These are phyloP conservation scores for Catharanthus roseus DNA, from an alignment of 257 asterid species.

Conservation along the genomic window DNA sequence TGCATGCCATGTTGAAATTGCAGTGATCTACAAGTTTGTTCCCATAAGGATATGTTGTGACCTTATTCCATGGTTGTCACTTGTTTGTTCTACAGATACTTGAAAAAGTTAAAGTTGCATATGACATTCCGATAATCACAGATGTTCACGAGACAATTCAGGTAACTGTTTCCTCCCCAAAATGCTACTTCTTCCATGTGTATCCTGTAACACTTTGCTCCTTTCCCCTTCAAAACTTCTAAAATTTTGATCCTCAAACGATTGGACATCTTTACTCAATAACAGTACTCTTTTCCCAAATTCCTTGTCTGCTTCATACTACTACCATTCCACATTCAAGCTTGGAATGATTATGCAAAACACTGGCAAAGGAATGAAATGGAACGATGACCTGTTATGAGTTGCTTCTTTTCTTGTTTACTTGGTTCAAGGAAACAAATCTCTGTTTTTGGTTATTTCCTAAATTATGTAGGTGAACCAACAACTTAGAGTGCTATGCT, in stretches of 20 bases:
- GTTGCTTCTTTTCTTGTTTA: not conserved
- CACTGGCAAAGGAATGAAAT: not conserved
- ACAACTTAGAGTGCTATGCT: not conserved
- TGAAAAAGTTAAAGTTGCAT: slow-evolving; percentile 71
- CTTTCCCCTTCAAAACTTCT: not conserved
- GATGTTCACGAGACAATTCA: slow-evolving; percentile 77
- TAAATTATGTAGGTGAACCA: not conserved
- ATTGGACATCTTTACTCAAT: not conserved
- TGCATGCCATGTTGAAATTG: not conserved
- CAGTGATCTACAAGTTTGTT: not conserved
- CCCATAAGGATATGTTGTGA: not conserved
- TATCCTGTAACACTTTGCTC: not conserved
- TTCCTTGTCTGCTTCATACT: not conserved
- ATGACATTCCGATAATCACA: slow-evolving; percentile 68
- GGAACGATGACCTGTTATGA: not conserved
- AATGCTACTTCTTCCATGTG: not conserved
- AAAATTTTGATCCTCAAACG: not conserved
- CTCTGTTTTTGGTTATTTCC: not conserved
- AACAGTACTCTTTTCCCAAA: not conserved
- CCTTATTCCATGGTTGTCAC: not conserved
- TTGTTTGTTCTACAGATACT: slow-evolving; percentile 47
- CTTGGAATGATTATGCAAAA: not conserved
- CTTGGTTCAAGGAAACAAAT: not conserved
- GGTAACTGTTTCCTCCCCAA: slow-evolving; percentile 30
- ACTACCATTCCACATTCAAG: not conserved